These are phyloP conservation scores for Auricularia cornea DNA, from an alignment of 768 basidiomycete species.

Conservation along the genomic window DNA sequence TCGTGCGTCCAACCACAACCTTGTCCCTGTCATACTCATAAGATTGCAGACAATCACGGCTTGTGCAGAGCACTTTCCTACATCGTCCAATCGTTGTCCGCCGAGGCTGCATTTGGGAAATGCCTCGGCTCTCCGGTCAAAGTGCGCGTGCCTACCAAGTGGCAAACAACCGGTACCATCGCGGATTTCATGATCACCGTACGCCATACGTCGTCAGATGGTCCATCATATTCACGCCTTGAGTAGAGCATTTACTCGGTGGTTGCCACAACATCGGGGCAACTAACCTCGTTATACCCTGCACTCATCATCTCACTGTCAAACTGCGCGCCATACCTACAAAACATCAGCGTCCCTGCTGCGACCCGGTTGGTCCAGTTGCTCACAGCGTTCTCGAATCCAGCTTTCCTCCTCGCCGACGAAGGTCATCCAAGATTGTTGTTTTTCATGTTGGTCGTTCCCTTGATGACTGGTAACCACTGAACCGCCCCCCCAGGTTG, in stretches of 20 bases:
- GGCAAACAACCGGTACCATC: slow-evolving; percentile 60
- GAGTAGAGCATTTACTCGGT: slow-evolving; percentile 78
- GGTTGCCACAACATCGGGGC: slow-evolving; percentile 79
- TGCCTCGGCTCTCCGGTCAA: slow-evolving; percentile 58
- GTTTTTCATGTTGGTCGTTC: slow-evolving; percentile 68
- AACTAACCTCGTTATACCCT: slow-evolving; percentile 78
- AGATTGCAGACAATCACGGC: slow-evolving; percentile 74
- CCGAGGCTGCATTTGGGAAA: slow-evolving; percentile 70
- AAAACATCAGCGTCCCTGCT: slow-evolving; percentile 69
- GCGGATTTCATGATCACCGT: slow-evolving; percentile 88
- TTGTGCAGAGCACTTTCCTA: slow-evolving; percentile 84
- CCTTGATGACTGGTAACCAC: slow-evolving; percentile 37
- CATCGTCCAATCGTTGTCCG: slow-evolving; percentile 84
- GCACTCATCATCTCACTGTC: slow-evolving; percentile 85
- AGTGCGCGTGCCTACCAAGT: slow-evolving; percentile 65
- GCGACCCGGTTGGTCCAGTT: slow-evolving; percentile 81
- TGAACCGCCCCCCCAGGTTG: slow-evolving; percentile 40
- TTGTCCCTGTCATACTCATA: too few relatives aligned
- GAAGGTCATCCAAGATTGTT: slow-evolving; percentile 91
- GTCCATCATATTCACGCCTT: not conserved
- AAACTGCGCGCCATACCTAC: slow-evolving; percentile 82
- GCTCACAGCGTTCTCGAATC: slow-evolving; percentile 85
- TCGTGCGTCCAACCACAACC: slow-evolving; percentile 39
- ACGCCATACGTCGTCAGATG: slow-evolving; percentile 18
- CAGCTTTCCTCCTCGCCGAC: slow-evolving; percentile 82